phyloP scores from a whole-genome alignment of 2,329 filamentous ascomycete species.

The Ascochyta clinopodiicola region DNA sequence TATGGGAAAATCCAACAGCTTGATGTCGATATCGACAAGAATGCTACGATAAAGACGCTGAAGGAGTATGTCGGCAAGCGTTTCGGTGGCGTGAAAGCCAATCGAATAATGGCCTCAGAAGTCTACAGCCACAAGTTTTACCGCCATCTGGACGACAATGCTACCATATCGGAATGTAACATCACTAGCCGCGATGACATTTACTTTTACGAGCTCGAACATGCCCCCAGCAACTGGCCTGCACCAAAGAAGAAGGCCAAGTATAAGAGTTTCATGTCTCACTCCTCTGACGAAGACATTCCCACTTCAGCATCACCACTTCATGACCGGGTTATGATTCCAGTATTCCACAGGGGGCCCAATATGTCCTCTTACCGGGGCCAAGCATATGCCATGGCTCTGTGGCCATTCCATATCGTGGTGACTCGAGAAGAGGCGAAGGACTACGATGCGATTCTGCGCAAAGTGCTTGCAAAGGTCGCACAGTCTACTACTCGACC shows the following conservation, averaged over 20 bases:
- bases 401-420: conserved; percentile 72
- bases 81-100: conserved; percentile 58
- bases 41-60: conserved; percentile 70
- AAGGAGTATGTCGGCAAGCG: conserved; percentile 68
- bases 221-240: conserved; percentile 78
- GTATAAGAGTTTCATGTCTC: conserved; percentile 55
- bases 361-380: conserved; percentile 42
- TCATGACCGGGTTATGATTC: conserved; percentile 72
- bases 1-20: conserved; percentile 74
- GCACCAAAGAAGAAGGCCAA: conserved; percentile 59
- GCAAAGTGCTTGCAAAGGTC: conserved; percentile 79
- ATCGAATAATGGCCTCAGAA: conserved; percentile 79
- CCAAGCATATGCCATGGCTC: conserved; percentile 44
- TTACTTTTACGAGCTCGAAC: conserved; percentile 79
- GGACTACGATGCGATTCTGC: conserved; percentile 73
- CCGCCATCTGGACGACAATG: conserved; percentile 76
- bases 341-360: conserved; percentile 68
- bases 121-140: conserved; percentile 86
- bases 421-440: conserved; percentile 75
- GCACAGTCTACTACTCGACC: conserved; percentile 76
- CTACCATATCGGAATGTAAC: conserved; percentile 70
- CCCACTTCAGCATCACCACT: conserved; percentile 65
- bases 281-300: conserved; percentile 55
- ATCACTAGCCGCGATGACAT: conserved; percentile 70
- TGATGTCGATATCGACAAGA: conserved; percentile 80